A percentile compares a stretch with the other conserved stretches of the same genome.
These are phyloP conservation scores for Metschnikowia borealis DNA, from an alignment of 805 yeast genomes.

Conservation along the genomic window DNA sequence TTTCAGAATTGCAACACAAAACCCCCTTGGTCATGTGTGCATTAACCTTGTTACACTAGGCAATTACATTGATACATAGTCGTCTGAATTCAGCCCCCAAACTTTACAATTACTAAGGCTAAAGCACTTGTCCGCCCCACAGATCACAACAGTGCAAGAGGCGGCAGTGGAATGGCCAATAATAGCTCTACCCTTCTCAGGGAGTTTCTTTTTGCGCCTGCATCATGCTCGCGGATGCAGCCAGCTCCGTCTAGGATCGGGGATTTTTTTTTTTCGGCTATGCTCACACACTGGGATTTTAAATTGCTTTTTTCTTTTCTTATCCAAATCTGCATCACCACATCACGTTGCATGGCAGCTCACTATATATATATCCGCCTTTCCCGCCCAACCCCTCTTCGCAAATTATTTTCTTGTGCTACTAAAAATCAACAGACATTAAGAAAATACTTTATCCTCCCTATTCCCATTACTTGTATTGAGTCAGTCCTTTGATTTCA, in stretches of 20 bases:
- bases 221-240: not conserved
- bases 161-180: not conserved
- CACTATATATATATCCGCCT: constrained; percentile 1
- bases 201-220: constrained; percentile 3
- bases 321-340: constrained; percentile 3
- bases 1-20: not conserved
- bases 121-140: not conserved
- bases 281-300: not conserved
- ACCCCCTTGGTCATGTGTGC: not conserved
- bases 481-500: too few species aligned
- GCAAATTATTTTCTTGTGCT: not conserved
- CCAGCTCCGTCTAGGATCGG: not conserved
- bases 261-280: constrained; percentile 3
- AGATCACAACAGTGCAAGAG: not conserved
- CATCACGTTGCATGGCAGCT: not conserved
- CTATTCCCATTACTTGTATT: too few species aligned
- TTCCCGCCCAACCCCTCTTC: not conserved
- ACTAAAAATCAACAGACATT: not conserved
- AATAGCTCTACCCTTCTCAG: not conserved
- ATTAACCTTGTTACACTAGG: too few species aligned
- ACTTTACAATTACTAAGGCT: not conserved
- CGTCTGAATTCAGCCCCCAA: not conserved
- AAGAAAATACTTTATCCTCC: not conserved
- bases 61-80: too few species aligned
- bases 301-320: constrained; percentile 1